Evolutionary conservation across 768 basidiomycete genomes (phyloP).

Genomic region (Boletus insuetus): DNA sequence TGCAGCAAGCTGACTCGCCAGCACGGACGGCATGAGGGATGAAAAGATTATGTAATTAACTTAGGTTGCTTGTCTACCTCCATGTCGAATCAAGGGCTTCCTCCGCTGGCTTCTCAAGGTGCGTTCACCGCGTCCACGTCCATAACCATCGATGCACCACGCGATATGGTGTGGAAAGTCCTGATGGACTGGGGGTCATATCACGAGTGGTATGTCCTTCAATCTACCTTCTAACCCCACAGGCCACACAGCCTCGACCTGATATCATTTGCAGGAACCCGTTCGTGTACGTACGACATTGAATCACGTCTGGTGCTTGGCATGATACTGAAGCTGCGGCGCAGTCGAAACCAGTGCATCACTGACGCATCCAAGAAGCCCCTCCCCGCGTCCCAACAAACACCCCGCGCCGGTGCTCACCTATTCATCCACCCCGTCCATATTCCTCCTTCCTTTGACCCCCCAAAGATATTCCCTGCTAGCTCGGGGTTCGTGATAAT

Average conservation of each 20-base stretch:
- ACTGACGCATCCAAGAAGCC: slow-evolving; percentile 41
- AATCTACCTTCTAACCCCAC: too few species aligned
- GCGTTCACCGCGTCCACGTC: slow-evolving; percentile 50
- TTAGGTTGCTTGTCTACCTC: neutral
- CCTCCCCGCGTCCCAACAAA: slow-evolving; percentile 43
- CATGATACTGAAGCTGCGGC: neutral
- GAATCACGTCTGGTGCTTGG: neutral
- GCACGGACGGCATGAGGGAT: slow-evolving; percentile 53
- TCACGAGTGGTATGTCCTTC: slow-evolving; percentile 53
- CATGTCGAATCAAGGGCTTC: slow-evolving; percentile 25
- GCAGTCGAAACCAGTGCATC: slow-evolving; percentile 49
- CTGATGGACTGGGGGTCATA: slow-evolving; percentile 62
- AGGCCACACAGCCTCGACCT: neutral
- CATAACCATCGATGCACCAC: slow-evolving; percentile 56
- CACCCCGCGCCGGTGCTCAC: slow-evolving; percentile 45
- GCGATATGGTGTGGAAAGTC: slow-evolving; percentile 58
- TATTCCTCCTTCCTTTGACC: slow-evolving; percentile 57
- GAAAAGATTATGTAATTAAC: slow-evolving; percentile 1
- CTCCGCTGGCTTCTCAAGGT: slow-evolving; percentile 38
- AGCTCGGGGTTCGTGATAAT: slow-evolving; percentile 45
- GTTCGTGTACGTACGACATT: slow-evolving; percentile 49
- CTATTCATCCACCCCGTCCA: slow-evolving; percentile 50
- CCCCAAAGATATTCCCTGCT: slow-evolving; percentile 32
- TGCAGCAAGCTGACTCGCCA: slow-evolving; percentile 79
- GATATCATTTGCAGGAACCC: slow-evolving; percentile 46